Percentiles rank a stretch among this genome's conserved stretches.
These are phyloP conservation scores for Cochlearia excelsa DNA, from an alignment of 345 rosid genomes.

Conservation along the genomic window DNA sequence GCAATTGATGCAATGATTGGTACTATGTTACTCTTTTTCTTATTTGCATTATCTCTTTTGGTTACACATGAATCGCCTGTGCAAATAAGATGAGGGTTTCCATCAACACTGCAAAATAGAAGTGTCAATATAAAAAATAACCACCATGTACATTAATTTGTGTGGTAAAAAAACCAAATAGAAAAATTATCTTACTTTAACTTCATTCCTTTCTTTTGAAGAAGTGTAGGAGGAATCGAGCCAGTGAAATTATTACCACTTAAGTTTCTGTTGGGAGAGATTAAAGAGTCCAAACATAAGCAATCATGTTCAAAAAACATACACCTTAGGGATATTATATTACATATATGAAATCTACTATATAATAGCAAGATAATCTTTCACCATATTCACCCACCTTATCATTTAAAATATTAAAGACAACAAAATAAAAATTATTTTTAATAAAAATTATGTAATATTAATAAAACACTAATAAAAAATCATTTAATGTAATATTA, in stretches of 20 bases:
- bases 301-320: neutral
- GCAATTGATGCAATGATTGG: slow-evolving; percentile 26
- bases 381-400: too few relatives aligned
- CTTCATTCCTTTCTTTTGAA: slow-evolving; percentile 20
- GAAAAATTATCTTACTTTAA: slow-evolving; percentile 3
- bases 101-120: neutral
- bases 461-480: too few relatives aligned
- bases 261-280: slow-evolving; percentile 31
- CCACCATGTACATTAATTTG: too few relatives aligned
- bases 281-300: neutral
- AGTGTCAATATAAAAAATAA: neutral
- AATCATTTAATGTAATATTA: too few relatives aligned
- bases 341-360: too few relatives aligned
- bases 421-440: too few relatives aligned
- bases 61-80: neutral
- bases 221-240: slow-evolving; percentile 32
- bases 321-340: too few relatives aligned
- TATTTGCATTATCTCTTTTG: neutral
- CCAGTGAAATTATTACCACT: slow-evolving; percentile 41
- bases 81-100: slow-evolving; percentile 9
- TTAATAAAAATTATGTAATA: too few relatives aligned
- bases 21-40: slow-evolving; percentile 12
- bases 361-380: too few relatives aligned
- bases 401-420: too few relatives aligned
- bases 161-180: neutral